phyloP scores from a whole-genome alignment of 2,329 filamentous ascomycete genomes.

The Penicillium sp. region DNA sequence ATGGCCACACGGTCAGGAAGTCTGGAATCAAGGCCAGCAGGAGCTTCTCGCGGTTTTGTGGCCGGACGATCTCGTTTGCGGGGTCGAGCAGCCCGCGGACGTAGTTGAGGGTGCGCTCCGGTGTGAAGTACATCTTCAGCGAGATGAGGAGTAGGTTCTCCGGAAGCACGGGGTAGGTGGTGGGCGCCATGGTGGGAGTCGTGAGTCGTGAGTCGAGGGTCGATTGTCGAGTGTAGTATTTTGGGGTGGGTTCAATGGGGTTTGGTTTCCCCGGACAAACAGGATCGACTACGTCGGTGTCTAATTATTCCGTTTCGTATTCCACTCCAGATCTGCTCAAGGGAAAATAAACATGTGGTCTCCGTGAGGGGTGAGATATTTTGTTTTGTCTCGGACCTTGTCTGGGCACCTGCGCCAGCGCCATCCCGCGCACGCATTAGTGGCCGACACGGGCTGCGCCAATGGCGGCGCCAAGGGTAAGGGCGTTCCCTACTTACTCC shows the following conservation, averaged over 20 bases:
- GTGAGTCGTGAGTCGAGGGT: background rate
- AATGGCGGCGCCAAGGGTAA: conserved; percentile 6
- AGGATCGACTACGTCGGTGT: conserved; percentile 1
- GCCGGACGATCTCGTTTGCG: conserved; percentile 45
- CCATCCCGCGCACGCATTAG: conserved; percentile 17
- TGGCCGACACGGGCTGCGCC: too few species aligned
- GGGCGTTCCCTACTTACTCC: conserved; percentile 1
- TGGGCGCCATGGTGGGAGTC: conserved; percentile 11
- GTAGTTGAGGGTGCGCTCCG: conserved; percentile 56
- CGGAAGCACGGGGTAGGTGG: conserved; percentile 33
- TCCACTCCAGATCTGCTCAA: background rate
- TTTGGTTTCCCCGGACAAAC: conserved; percentile 3
- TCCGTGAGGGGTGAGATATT: background rate
- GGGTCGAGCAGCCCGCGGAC: conserved; percentile 51
- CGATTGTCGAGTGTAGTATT: background rate
- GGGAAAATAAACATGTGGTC: background rate
- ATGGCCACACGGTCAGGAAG: conserved; percentile 63
- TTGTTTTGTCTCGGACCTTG: background rate
- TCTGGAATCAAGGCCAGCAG: conserved; percentile 78
- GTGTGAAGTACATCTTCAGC: conserved; percentile 40
- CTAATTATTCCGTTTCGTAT: background rate
- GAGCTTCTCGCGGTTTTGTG: conserved; percentile 50
- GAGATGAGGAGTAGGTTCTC: conserved; percentile 41
- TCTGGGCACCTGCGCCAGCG: conserved; percentile 1
- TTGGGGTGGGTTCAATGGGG: background rate